Evolutionary conservation across 2,329 filamentous ascomycete species (phyloP).

Genomic region (Cladorrhinum sp.): DNA sequence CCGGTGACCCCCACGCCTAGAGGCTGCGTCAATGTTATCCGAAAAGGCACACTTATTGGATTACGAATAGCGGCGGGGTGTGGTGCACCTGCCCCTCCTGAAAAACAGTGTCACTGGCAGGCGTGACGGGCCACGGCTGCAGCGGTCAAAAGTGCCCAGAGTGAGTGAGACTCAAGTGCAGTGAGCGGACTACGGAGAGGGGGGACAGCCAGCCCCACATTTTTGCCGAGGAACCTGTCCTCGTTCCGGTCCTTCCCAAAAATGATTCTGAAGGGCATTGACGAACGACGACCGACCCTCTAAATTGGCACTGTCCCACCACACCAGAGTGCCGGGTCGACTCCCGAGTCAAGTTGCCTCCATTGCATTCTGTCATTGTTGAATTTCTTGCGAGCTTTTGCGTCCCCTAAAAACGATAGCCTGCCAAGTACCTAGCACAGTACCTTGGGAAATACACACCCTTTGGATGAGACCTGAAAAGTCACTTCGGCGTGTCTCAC

Average conservation of each 20-base stretch:
- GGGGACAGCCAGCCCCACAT: background rate
- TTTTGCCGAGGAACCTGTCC: background rate
- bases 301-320: slow-evolving; percentile 6
- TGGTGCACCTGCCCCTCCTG: background rate
- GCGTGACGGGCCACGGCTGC: background rate
- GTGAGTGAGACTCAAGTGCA: too few species aligned
- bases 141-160: background rate
- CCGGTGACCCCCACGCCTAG: background rate
- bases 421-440: background rate
- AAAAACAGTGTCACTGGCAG: too few species aligned
- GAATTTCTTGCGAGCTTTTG: background rate
- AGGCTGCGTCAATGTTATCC: background rate
- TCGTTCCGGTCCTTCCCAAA: background rate
- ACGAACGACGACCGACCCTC: too few species aligned
- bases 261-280: background rate
- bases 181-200: too few species aligned
- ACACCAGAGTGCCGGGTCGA: background rate
- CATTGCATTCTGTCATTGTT: background rate
- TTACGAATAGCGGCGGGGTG: background rate
- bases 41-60: background rate
- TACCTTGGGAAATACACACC: background rate
- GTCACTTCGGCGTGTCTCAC: background rate
- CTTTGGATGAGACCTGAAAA: background rate
- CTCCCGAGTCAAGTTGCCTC: background rate
- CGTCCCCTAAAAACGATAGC: background rate